Conservation (phyloP, 1,284 basidiomycete genomes). For the Phylloporus sp. region DNA sequence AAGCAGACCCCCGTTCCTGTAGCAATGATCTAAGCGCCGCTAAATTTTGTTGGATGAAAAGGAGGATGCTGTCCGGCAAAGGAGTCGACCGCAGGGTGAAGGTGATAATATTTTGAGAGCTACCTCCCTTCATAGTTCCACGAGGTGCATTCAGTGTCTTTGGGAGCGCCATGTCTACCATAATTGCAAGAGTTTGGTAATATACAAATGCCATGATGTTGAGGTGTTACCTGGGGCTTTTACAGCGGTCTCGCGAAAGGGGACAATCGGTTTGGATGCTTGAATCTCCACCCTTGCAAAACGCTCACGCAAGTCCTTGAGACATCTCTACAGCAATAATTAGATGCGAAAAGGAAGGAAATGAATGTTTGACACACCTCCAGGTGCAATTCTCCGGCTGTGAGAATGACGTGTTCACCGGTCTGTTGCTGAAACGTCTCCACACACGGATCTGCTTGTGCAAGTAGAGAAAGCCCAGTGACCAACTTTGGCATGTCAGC, state of each 20-base stretch:
- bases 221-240: slow-evolving; percentile 69
- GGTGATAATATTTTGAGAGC: slow-evolving; percentile 77
- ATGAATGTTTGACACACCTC: slow-evolving; percentile 64
- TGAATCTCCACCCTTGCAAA: slow-evolving; percentile 95
- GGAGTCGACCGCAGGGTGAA: slow-evolving; percentile 88
- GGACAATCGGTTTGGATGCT: slow-evolving; percentile 94
- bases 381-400: slow-evolving; percentile 95
- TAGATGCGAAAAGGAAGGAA: background rate
- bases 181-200: slow-evolving; percentile 22
- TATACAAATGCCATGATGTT: slow-evolving; percentile 9
- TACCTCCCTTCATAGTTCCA: slow-evolving; percentile 80
- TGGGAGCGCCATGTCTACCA: slow-evolving; percentile 84
- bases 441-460: slow-evolving; percentile 96
- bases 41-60: slow-evolving; percentile 84
- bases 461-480: slow-evolving; percentile 87
- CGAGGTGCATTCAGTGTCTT: slow-evolving; percentile 79
- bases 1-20: slow-evolving; percentile 51
- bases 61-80: slow-evolving; percentile 71
- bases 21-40: slow-evolving; percentile 62
- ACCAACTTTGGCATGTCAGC: slow-evolving; percentile 95
- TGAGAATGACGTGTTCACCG: slow-evolving; percentile 96
- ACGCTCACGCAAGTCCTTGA: slow-evolving; percentile 93
- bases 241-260: slow-evolving; percentile 95
- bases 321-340: slow-evolving; percentile 72
- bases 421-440: slow-evolving; percentile 97